Base-by-base conservation (phyloP, 768 basidiomycete species). In the Tricholoma hemisulphureum region DNA sequence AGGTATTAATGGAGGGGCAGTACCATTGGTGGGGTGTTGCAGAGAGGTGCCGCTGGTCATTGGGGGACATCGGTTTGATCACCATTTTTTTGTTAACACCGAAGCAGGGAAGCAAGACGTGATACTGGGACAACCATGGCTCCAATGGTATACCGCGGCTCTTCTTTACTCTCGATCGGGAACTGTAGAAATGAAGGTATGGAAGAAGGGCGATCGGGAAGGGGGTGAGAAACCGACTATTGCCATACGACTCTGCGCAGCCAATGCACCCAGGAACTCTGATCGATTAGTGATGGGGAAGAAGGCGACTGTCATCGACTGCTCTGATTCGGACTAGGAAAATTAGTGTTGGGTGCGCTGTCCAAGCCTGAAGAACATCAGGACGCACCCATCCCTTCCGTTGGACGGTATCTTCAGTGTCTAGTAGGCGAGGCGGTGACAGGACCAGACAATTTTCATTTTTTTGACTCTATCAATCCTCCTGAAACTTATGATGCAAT, bases 41-140 rank as follows among this genome's bases (percentile, higher is more conserved):
- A 21, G 53, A 0, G 61, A 72, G n/a, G 61, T 58, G 0, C 57
- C 62, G 0, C 10, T 72, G 0, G 29, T 41, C 14, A 39, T 72
- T 7, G 64, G 62, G 0, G 63, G 64, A 0, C 56, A 63, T 31
- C 37, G 57, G 6, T 71, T 72, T 46, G 58, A 62, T 18, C 71
- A 69, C 24, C 69, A 72, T 32, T 63, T 69, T 23, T 72, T 72
- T 18, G 58, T 72, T 6, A 55, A 49, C 18, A 14, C 39, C 0
- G 35, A 56, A 4, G 54, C 49, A 2, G 34, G 16, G 1, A 32
- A 39, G 2, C 57, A 65, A 14, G 67, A 69, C n/a, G 43, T 63
- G 1, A 65, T 68, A n/a, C 43, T 68, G 5, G 64, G 64, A 1
- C 67, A 68, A 21, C 67, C 67, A 1, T 67, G 62, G 65, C 56